Evolutionary conservation across 148 eudicot genomes (phyloP), one percentile per base, ranked within the genome.

Genomic region (Vaccinium corymbosum): DNA sequence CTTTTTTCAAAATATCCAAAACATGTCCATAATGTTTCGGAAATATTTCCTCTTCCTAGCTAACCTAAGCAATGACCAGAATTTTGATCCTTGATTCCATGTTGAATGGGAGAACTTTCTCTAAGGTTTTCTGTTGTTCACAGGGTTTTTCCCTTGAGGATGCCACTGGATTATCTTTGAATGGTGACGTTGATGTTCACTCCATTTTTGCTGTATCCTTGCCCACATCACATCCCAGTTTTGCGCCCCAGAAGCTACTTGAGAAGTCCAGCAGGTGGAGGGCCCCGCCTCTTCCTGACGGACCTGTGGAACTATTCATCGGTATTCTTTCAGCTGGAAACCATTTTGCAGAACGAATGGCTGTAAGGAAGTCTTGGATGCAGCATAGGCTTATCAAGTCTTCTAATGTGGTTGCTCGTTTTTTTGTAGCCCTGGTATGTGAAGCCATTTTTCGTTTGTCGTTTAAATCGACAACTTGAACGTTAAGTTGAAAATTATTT

Each of bases 341-440:
- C 81, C 98, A 95, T 87, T 95, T 95, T 90, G 95, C 95, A 13
- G 98, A 95, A 86, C 88, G 98, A 56, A 95, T 95, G 98, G 98
- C 98, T 81, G 94, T 93, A 66, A 91, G 98, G 87, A 95, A 90
- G 80, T 95, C 98, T 53, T 94, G 98, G 98, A 90, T 95, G 95
- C 98, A 95, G 75, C 94, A 95, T 79, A 86, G 82, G 84, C 93
- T 95, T 29, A 90, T 95, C 72, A 94, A 87, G 85, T 90, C 90
- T 70, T 95, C 98, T 2, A 87, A 87, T 79, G 97, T 92, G 68
- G 95, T 95, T 11, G 94, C 91, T 70, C 97, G 98, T 48, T 95
- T 95, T 88, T 95, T 95, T 83, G 94, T 95, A 55, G 98, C 98
- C 70, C 79, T 95, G 97, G 98, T 95, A 83, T 80, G 95, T 90